phyloP scores from a whole-genome alignment of 1,284 basidiomycete species.

The Sporisorium scitamineum region DNA sequence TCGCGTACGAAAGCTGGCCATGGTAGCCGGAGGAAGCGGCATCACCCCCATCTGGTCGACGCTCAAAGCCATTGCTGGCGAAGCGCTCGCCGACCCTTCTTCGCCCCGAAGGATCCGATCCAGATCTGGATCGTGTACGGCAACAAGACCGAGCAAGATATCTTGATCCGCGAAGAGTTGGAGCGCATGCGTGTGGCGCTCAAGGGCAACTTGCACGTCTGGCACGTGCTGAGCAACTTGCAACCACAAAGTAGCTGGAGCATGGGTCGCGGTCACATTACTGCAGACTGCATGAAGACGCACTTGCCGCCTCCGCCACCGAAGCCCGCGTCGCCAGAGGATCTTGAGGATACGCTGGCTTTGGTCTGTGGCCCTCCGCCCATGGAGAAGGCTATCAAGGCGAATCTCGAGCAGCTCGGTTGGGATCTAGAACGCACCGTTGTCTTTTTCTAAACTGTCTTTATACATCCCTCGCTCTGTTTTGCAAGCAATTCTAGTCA shows the following conservation, averaged over 20 bases:
- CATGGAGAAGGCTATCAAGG: conserved; percentile 66
- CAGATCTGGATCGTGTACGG: conserved; percentile 74
- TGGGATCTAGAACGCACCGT: conserved; percentile 61
- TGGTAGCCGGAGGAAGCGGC: conserved; percentile 77
- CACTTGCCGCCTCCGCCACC: conserved; percentile 69
- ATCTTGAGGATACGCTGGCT: conserved; percentile 70
- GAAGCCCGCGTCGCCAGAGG: conserved; percentile 12
- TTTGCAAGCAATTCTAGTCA: background rate
- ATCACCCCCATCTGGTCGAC: conserved; percentile 74
- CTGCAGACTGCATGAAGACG: conserved; percentile 70
- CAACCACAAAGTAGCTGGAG: conserved; percentile 70
- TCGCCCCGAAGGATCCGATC: conserved; percentile 52
- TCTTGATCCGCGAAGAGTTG: conserved; percentile 74
- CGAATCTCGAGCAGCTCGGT: conserved; percentile 50
- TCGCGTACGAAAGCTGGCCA: conserved; percentile 72
- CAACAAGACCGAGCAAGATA: conserved; percentile 73
- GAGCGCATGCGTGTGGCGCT: conserved; percentile 71
- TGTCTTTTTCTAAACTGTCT: conserved; percentile 58
- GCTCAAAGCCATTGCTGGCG: conserved; percentile 72
- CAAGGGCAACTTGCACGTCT: conserved; percentile 71
- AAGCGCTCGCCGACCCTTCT: conserved; percentile 50
- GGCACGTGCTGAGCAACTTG: conserved; percentile 72
- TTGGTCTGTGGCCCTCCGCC: conserved; percentile 75
- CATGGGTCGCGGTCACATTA: conserved; percentile 72
- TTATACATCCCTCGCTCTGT: background rate